Conservation (phyloP, 2,329 filamentous ascomycete species). For the Akanthomyces muscarius region DNA sequence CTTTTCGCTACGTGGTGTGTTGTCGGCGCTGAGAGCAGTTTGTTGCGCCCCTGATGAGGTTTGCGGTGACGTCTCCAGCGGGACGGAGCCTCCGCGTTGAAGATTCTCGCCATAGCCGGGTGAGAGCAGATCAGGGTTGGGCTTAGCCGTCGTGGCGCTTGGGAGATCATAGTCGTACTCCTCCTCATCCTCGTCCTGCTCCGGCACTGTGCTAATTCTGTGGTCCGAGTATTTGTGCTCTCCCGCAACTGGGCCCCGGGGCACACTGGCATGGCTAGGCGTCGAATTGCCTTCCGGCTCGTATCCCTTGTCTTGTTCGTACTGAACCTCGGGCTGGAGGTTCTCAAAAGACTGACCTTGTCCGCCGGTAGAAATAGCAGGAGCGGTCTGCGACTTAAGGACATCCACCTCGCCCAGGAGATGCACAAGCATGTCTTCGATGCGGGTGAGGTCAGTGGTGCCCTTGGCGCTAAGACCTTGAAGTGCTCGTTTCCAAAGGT, state of each 20-base stretch:
- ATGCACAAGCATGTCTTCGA: constrained; percentile 89
- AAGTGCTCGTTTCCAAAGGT: constrained; percentile 89
- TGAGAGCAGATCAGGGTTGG: constrained; percentile 54
- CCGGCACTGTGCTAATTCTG: constrained; percentile 84
- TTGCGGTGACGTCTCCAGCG: constrained; percentile 57
- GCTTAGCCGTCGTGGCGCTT: constrained; percentile 32
- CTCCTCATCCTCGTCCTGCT: constrained; percentile 80
- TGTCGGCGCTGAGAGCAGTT: constrained; percentile 62
- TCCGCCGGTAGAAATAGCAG: constrained; percentile 41
- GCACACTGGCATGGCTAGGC: constrained; percentile 68
- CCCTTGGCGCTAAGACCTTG: constrained; percentile 87
- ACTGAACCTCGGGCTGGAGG: constrained; percentile 57
- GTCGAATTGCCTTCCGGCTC: constrained; percentile 76
- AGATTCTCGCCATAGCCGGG: constrained; percentile 48
- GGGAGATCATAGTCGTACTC: constrained; percentile 57
- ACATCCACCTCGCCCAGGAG: constrained; percentile 88
- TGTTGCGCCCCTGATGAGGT: constrained; percentile 37
- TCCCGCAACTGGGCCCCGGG: constrained; percentile 54
- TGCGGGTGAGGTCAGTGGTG: constrained; percentile 79
- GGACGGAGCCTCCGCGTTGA: constrained; percentile 48
- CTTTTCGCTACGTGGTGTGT: constrained; percentile 70
- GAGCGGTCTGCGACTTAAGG: constrained; percentile 59
- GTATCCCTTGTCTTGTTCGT: constrained; percentile 69
- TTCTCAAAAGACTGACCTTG: constrained; percentile 64
- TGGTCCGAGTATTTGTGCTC: constrained; percentile 65